Conservation (phyloP, 306 rosid species). For the Psophocarpus tetragonolobus region DNA sequence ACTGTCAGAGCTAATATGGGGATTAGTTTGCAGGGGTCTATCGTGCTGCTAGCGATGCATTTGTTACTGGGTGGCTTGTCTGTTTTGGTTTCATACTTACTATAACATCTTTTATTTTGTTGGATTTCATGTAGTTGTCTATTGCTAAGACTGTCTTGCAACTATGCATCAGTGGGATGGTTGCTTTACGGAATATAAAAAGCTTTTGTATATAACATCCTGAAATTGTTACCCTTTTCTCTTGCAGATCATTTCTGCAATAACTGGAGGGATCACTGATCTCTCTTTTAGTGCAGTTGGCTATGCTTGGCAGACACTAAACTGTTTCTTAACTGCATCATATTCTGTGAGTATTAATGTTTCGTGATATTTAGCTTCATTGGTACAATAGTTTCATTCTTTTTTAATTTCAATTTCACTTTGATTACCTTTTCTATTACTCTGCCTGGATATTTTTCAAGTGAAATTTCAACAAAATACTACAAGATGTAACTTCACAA, state of each 20-base stretch:
- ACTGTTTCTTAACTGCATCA: constrained; percentile 96
- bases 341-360: constrained; percentile 81
- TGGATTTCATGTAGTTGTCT: not conserved
- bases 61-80: not conserved
- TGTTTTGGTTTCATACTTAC: constrained; percentile 15
- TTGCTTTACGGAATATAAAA: constrained; percentile 3
- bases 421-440: constrained; percentile 1
- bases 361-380: constrained; percentile 28
- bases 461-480: constrained; percentile 9
- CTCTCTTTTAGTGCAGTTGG: constrained; percentile 81
- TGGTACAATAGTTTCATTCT: not conserved
- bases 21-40: not conserved
- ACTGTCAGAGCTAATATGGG: not conserved
- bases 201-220: constrained; percentile 3
- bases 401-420: not conserved
- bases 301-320: constrained; percentile 84
- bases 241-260: constrained; percentile 92
- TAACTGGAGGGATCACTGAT: constrained; percentile 93
- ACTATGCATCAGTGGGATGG: not conserved
- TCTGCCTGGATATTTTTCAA: not conserved
- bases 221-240: constrained; percentile 23
- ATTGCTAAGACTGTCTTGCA: constrained; percentile 23
- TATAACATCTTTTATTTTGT: not conserved
- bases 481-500: not conserved
- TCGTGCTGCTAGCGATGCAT: not conserved